Conservation (phyloP, 345 rosid species). For the Eucalyptus shirleyi region DNA sequence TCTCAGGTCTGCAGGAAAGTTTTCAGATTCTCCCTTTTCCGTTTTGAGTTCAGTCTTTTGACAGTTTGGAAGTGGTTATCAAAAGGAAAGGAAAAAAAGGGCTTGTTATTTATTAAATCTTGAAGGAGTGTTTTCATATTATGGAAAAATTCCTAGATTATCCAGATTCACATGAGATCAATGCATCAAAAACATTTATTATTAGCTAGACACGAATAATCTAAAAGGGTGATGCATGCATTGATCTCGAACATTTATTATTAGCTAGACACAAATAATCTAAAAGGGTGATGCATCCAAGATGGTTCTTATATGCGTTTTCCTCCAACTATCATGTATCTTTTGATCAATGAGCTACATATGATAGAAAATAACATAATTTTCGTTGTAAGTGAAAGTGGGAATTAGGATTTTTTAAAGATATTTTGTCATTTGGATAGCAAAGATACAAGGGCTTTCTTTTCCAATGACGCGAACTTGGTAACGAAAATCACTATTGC, state of each 20-base stretch:
- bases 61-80: background rate
- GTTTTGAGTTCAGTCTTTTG: background rate
- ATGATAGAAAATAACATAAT: background rate
- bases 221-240: too few species aligned
- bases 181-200: background rate
- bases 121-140: background rate
- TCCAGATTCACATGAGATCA: background rate
- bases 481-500: background rate
- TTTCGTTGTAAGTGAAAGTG: background rate
- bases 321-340: background rate
- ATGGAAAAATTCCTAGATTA: background rate
- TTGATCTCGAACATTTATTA: too few species aligned
- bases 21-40: background rate
- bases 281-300: background rate
- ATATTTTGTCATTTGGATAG: background rate
- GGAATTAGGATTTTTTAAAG: background rate
- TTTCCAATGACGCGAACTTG: background rate
- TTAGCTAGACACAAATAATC: background rate
- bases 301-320: rapidly evolving
- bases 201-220: background rate
- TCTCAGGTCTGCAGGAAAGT: background rate
- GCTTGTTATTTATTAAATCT: background rate
- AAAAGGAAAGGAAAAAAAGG: background rate
- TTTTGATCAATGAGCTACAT: background rate
- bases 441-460: background rate